phyloP scores from a whole-genome alignment of 2,329 filamentous ascomycete genomes.

The Talaromyces sp. region DNA sequence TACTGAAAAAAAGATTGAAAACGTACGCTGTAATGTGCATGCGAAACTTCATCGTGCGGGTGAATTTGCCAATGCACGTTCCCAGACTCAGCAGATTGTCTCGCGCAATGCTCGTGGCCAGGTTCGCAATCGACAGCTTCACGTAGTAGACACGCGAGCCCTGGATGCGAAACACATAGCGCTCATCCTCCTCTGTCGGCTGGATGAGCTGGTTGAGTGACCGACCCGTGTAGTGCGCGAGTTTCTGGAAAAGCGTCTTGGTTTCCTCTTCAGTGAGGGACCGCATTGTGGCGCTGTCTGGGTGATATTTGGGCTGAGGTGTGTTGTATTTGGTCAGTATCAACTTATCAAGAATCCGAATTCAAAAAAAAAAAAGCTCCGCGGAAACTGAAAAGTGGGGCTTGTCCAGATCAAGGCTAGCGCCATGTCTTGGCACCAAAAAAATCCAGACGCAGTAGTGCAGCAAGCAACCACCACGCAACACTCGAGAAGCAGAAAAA shows the following conservation, averaged over 20 bases:
- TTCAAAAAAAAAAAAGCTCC: slow-evolving; percentile 16
- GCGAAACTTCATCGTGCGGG: slow-evolving; percentile 92
- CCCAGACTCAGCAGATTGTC: slow-evolving; percentile 82
- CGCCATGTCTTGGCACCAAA: slow-evolving; percentile 27
- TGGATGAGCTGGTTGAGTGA: slow-evolving; percentile 81
- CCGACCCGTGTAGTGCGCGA: slow-evolving; percentile 86
- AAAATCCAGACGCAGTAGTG: slow-evolving; percentile 14
- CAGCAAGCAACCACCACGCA: not conserved
- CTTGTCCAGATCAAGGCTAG: slow-evolving; percentile 14
- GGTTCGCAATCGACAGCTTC: slow-evolving; percentile 79
- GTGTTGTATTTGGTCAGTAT: not conserved
- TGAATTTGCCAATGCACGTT: slow-evolving; percentile 85
- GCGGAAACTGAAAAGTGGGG: slow-evolving; percentile 21
- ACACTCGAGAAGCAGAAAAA: not conserved
- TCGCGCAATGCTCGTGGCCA: slow-evolving; percentile 79
- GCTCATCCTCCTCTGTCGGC: slow-evolving; percentile 66
- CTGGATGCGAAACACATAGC: slow-evolving; percentile 81
- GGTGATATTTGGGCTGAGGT: not conserved
- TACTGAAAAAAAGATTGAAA: not conserved
- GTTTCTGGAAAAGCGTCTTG: slow-evolving; percentile 78
- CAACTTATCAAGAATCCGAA: not conserved
- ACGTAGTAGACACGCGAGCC: slow-evolving; percentile 88
- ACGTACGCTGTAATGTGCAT: slow-evolving; percentile 75
- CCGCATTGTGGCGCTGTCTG: slow-evolving; percentile 56
- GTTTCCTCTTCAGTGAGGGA: slow-evolving; percentile 64